Percentiles rank a stretch among this genome's conserved stretches.
Evolutionary conservation across 441 rosid species (phyloP).

Genomic region (Arabidopsis lyrata): DNA sequence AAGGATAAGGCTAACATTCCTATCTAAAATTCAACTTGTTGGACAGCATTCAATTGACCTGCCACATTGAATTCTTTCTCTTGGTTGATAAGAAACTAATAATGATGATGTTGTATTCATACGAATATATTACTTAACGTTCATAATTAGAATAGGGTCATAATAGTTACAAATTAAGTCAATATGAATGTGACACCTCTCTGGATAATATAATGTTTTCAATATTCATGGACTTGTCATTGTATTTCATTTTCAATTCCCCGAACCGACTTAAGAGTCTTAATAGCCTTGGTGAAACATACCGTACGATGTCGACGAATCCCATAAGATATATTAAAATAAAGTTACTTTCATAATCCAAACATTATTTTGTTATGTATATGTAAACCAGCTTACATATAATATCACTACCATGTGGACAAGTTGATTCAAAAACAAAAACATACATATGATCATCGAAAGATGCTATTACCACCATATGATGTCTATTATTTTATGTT

Average conservation of each 20-base stretch:
- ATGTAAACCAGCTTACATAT: conserved; percentile 9
- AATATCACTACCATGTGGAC: not conserved
- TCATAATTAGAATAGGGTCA: conserved; percentile 12
- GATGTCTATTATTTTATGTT: not conserved
- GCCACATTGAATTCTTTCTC: conserved; percentile 41
- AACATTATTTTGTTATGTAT: not conserved
- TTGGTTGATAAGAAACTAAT: conserved; percentile 46
- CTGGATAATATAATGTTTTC: conserved; percentile 7
- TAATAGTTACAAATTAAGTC: conserved; percentile 29
- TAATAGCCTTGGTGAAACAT: not conserved
- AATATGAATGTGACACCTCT: conserved; percentile 37
- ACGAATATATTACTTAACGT: conserved; percentile 11
- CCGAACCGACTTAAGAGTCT: conserved; percentile 36
- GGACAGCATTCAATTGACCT: conserved; percentile 34
- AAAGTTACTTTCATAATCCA: conserved; percentile 15
- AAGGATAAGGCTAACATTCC: conserved; percentile 29
- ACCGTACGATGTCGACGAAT: conserved; percentile 37
- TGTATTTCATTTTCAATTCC: conserved; percentile 7
- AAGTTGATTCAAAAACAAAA: not conserved
- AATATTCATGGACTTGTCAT: conserved; percentile 15
- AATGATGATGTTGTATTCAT: not conserved
- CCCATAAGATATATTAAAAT: not conserved
- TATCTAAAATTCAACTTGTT: conserved; percentile 40
- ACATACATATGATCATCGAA: not conserved
- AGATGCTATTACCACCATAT: not conserved